Evolutionary conservation across 2,329 filamentous ascomycete genomes (phyloP), one percentile per base, ranked within the genome.

Genomic region (Xylaria sp.): DNA sequence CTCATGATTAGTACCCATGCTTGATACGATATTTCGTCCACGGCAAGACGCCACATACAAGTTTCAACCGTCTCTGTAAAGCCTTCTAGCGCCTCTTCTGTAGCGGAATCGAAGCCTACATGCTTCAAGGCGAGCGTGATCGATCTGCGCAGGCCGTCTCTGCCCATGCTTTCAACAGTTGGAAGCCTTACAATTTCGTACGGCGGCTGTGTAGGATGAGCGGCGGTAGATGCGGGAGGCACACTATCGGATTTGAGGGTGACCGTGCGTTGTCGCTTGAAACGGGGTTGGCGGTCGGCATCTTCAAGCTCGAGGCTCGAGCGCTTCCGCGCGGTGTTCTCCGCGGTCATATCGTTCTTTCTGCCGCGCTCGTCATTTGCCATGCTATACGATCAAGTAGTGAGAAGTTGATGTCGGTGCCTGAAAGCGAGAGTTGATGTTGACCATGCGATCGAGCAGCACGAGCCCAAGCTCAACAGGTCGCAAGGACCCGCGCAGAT

Each of bases 31-130:
- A 28, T 20, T 55, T 43, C 0, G 2, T 9, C 7, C 20, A 56
- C 8, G 2, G 13, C 20, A 28, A 15, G 58, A 36, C 33, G 33
- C 15, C 31, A 77, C 87, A 69, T 77, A 90, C 89, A 91, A 4
- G 83, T 83, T 74, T 91, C 89, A 1, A 86, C 85, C 72, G 85
- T 81, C 23, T 80, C 78, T 3, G 86, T 84, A 52, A 91, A 87
- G 71, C 85, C 85, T 76, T 90, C 88, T 73, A 91, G 78, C 1
- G 89, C 88, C 62, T 89, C 86, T 8, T 83, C 82, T 0, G 82
- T 84, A 15, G 88, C 85, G 31, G 82, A 80, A 36, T 85, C 82
- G 72, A 90, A 91, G 33, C 89, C 89, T 46, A 90, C 85, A 69
- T 89, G 85, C 51, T 86, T 79, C 33, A 91, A 77, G 2, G 84